Conservation (phyloP, 768 basidiomycete genomes). For the Psilocybe cubensis region DNA sequence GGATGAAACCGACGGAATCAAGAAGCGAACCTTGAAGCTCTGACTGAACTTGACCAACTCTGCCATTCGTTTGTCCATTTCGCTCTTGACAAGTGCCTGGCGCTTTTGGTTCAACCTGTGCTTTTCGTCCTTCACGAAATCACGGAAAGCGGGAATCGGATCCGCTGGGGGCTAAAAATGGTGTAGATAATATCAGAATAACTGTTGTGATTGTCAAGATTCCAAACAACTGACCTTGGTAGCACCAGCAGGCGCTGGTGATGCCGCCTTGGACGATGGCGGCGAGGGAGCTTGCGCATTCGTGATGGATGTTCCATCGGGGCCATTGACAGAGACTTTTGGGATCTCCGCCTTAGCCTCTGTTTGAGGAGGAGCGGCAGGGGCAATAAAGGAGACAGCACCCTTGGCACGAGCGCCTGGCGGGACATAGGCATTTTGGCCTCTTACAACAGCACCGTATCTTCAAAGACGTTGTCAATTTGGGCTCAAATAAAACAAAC, state of each 20-base stretch:
- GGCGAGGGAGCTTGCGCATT: conserved; percentile 42
- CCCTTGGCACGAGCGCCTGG: conserved; percentile 77
- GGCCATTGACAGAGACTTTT: conserved; percentile 76
- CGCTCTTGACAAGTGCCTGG: conserved; percentile 85
- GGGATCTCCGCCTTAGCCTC: conserved; percentile 56
- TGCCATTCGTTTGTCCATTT: conserved; percentile 93
- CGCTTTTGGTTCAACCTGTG: conserved; percentile 90
- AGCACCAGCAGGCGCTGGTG: conserved; percentile 52
- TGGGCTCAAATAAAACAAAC: conserved; percentile 5
- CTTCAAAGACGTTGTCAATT: conserved; percentile 41
- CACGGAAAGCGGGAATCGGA: conserved; percentile 83
- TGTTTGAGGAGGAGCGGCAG: conserved; percentile 15
- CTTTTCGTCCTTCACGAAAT: conserved; percentile 92
- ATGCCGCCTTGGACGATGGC: conserved; percentile 63
- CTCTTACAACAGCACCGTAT: conserved; percentile 91
- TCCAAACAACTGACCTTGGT: conserved; percentile 45
- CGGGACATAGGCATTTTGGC: conserved; percentile 90
- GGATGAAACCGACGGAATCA: not conserved
- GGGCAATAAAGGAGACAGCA: conserved; percentile 17
- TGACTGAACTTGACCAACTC: conserved; percentile 93
- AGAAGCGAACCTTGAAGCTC: conserved; percentile 83
- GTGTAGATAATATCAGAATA: conserved; percentile 8
- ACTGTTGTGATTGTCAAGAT: not conserved
- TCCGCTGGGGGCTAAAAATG: conserved; percentile 64
- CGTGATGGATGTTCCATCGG: conserved; percentile 63